phyloP scores from a whole-genome alignment of 306 rosid genomes.

The Malus orientalis region DNA sequence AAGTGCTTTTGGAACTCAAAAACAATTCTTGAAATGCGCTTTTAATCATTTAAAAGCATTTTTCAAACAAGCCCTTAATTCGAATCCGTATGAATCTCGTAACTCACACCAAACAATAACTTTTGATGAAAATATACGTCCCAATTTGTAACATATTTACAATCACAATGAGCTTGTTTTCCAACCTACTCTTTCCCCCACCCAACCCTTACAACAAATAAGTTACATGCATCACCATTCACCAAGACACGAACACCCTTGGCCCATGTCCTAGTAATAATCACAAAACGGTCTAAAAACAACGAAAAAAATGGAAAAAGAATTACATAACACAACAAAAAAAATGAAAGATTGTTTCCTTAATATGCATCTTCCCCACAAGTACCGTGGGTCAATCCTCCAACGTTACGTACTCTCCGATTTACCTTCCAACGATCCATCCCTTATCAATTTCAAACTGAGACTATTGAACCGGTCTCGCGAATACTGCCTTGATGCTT shows the following conservation, averaged over 20 bases:
- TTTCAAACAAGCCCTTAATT: neutral
- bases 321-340: slow-evolving; percentile 11
- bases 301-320: neutral
- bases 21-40: no score
- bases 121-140: slow-evolving; percentile 12
- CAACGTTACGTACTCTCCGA: slow-evolving; percentile 23
- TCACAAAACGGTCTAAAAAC: slow-evolving; percentile 22
- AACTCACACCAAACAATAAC: neutral
- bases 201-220: slow-evolving; percentile 21
- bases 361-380: slow-evolving; percentile 18
- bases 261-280: slow-evolving; percentile 17
- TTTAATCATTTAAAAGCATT: no score
- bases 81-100: neutral
- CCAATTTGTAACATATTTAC: slow-evolving; percentile 42
- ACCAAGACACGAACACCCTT: slow-evolving; percentile 16
- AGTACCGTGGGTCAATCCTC: slow-evolving; percentile 6
- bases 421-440: slow-evolving; percentile 58
- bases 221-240: slow-evolving; percentile 21
- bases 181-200: slow-evolving; percentile 19
- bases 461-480: slow-evolving; percentile 82
- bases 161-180: slow-evolving; percentile 30
- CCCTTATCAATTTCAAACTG: slow-evolving; percentile 58
- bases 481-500: slow-evolving; percentile 93
- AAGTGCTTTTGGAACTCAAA: no score
- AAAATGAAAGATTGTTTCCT: slow-evolving; percentile 5